Base-by-base conservation (phyloP, 208 protist genomes). In the Crithidia fasciculata region DNA sequence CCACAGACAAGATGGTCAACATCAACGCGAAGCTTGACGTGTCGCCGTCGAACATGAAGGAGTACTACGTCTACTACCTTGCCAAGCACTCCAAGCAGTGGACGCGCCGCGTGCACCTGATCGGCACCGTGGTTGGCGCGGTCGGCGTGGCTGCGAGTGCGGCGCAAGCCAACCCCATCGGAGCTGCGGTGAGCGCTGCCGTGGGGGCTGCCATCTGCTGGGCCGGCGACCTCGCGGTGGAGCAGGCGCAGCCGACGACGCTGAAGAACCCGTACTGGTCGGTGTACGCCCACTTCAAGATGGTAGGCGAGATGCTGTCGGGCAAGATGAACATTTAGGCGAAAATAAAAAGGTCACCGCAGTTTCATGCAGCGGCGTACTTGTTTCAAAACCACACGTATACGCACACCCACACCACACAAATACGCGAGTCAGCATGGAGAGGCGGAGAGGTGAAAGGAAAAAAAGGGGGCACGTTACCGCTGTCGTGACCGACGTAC, bases 41-140 rank as follows among this genome's bases (percentile, higher is more conserved):
- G 4, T 75, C 61, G 15, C 68, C 82, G 16, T 78, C 63, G 56
- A 88, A 80, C 80, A 79, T 77, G 73, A 80, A 74, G 57, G 87
- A 92, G 81, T 92, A 82, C 53, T 81, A 89, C 81, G 62, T 87
- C 40, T 86, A 80, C 72, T 92, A 90, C 75, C 19, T 88, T 43
- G 69, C 83, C 0, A 83, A 88, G 71, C 85, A 92, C 85, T 81
- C 80, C 18, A 81, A 88, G 60, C 54, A 72, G 43, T 80, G 72
- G 69, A 83, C 74, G 55, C 82, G 81, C 18, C 87, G 87, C 52
- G 49, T 66, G 61, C 87, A 90, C 62, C 41, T 92, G 2, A 65
- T 83, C 55, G 87, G 87, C 40, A 85, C 83, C 12, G 63, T 74
- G 47, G 69, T 85, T 37, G 76, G 65, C 18, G 72, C 82, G 4